Conservation (phyloP, 331 rosid species). For the Acacia pycnantha region DNA sequence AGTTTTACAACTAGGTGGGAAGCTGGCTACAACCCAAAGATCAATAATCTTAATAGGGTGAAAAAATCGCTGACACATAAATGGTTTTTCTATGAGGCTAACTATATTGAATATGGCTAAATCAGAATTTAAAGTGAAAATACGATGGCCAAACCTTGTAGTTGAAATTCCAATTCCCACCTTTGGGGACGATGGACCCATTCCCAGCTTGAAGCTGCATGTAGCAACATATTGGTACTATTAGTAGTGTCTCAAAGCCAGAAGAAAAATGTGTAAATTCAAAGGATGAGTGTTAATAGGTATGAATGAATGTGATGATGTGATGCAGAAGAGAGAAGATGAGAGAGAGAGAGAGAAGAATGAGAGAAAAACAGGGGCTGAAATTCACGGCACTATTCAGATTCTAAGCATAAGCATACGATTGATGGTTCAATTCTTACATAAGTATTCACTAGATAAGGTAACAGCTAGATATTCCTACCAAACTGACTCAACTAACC, state of each 20-base stretch:
- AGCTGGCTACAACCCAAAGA: conserved; percentile 41
- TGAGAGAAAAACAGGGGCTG: too few species aligned
- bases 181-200: neutral
- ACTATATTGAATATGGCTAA: neutral
- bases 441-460: too few species aligned
- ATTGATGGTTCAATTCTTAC: too few species aligned
- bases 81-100: neutral
- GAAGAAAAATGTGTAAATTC: neutral
- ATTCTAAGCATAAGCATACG: too few species aligned
- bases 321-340: too few species aligned
- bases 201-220: conserved; percentile 33
- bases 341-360: too few species aligned
- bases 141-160: conserved; percentile 26
- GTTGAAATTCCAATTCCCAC: conserved; percentile 44
- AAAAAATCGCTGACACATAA: conserved; percentile 26
- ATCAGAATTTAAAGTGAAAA: neutral
- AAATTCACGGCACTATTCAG: too few species aligned
- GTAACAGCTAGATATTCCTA: too few species aligned
- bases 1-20: conserved; percentile 28
- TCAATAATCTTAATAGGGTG: conserved; percentile 12
- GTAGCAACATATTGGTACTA: neutral
- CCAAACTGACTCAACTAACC: too few species aligned
- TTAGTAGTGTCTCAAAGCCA: neutral
- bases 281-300: neutral
- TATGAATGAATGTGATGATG: too few species aligned